Conservation (phyloP, 1,139 yeast species). For the Taphrina flavorubra region DNA sequence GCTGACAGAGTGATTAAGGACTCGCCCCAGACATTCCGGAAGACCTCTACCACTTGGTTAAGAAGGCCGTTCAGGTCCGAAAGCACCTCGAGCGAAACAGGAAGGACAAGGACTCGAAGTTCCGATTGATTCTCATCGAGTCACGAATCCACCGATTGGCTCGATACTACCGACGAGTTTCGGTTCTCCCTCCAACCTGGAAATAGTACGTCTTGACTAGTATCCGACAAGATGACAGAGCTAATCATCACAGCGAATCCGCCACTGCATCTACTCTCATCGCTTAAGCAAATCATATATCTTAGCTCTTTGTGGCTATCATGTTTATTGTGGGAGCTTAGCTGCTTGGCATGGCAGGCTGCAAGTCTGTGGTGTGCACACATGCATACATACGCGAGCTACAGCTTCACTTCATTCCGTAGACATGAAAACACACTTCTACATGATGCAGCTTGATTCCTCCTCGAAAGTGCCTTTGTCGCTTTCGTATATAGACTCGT, state of each 20-base stretch:
- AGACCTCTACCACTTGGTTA: conserved; percentile 97
- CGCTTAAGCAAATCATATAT: conserved; percentile 60
- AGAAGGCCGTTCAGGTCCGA: conserved; percentile 99
- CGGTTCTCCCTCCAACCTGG: conserved; percentile 44
- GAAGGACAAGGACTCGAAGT: conserved; percentile 99
- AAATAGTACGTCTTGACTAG: conserved; percentile 82
- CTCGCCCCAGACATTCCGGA: conserved; percentile 99
- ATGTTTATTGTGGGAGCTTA: conserved; percentile 1
- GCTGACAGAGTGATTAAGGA: conserved; percentile 56
- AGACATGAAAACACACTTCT: conserved; percentile 6
- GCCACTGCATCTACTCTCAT: conserved; percentile 99
- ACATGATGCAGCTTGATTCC: background rate
- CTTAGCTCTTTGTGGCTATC: conserved; percentile 1
- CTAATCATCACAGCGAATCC: conserved; percentile 72
- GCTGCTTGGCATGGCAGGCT: conserved; percentile 12
- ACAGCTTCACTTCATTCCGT: background rate
- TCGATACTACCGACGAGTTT: conserved; percentile 55
- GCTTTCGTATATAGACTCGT: background rate
- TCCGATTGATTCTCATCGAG: conserved; percentile 99
- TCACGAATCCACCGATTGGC: conserved; percentile 99
- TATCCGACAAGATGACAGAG: conserved; percentile 25
- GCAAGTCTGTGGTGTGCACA: background rate
- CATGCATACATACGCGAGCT: conserved; percentile 2
- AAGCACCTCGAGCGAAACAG: conserved; percentile 99
- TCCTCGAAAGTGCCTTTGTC: background rate